Conservation (phyloP, 768 basidiomycete species). For the Ramaria rubella region DNA sequence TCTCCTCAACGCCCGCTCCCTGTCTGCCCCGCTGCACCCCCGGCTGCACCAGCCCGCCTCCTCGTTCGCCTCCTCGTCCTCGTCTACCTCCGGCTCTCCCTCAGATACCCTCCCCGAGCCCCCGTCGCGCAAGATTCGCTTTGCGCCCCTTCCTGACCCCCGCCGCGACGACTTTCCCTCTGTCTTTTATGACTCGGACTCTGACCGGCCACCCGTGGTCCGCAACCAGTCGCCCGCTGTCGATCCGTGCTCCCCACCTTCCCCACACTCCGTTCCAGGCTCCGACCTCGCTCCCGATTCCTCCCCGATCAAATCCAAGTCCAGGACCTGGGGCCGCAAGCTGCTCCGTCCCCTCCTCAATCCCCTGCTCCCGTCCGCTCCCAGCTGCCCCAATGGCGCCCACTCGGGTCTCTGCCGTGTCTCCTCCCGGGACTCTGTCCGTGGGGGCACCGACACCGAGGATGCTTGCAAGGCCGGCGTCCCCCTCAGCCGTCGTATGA, state of each 20-base stretch:
- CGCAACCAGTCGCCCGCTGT: slow-evolving; percentile 19
- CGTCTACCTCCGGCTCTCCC: slow-evolving; percentile 1
- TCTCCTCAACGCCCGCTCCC: slow-evolving; percentile 2
- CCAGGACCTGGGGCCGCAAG: slow-evolving; percentile 6
- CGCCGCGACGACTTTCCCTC: slow-evolving; percentile 35
- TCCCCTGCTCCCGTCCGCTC: slow-evolving; percentile 10
- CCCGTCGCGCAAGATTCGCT: slow-evolving; percentile 46
- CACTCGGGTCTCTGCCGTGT: slow-evolving; percentile 17
- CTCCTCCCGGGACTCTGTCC: slow-evolving; percentile 5
- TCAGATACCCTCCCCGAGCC: background rate
- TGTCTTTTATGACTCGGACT: slow-evolving; percentile 14
- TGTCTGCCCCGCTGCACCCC: background rate
- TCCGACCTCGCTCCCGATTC: slow-evolving; percentile 13
- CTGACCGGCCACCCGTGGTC: slow-evolving; percentile 17
- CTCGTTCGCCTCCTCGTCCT: slow-evolving; percentile 1
- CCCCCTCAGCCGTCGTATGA: slow-evolving; percentile 18
- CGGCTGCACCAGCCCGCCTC: background rate
- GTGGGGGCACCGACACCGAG: background rate
- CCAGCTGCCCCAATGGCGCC: slow-evolving; percentile 11
- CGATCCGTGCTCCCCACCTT: slow-evolving; percentile 20
- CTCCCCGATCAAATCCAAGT: slow-evolving; percentile 12
- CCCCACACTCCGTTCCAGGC: slow-evolving; percentile 19
- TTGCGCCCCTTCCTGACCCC: slow-evolving; percentile 82
- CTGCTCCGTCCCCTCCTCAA: slow-evolving; percentile 7
- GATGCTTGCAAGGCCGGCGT: slow-evolving; percentile 11